phyloP scores from a whole-genome alignment of 306 rosid genomes.

The Spatholobus suberectus region DNA sequence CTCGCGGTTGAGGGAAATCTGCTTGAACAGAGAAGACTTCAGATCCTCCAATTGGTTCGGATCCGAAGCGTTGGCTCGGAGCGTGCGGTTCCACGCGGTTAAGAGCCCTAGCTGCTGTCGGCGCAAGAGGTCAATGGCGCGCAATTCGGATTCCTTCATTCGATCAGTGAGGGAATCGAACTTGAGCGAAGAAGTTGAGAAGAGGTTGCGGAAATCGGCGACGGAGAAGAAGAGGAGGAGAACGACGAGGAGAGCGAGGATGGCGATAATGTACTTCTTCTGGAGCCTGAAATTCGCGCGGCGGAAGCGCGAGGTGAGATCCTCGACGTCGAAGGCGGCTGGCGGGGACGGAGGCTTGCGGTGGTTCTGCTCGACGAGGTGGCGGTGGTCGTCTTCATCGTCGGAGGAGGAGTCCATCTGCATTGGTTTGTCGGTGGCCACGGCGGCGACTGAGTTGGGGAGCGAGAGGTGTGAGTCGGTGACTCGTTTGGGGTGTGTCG shows the following conservation, averaged over 20 bases:
- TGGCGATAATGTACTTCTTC: conserved; percentile 60
- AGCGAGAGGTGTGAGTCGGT: not conserved
- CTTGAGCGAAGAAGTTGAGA: conserved; percentile 41
- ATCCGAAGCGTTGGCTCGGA: conserved; percentile 40
- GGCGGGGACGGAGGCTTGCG: conserved; percentile 51
- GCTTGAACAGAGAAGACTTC: conserved; percentile 62
- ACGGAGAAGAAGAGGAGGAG: conserved; percentile 56
- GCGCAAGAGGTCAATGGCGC: conserved; percentile 76
- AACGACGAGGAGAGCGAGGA: conserved; percentile 54
- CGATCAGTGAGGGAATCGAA: conserved; percentile 54
- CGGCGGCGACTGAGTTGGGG: conserved; percentile 34
- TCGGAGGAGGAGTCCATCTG: conserved; percentile 74
- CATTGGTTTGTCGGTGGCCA: conserved; percentile 44
- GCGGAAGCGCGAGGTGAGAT: conserved; percentile 41
- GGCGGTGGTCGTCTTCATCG: conserved; percentile 83
- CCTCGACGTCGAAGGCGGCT: conserved; percentile 64
- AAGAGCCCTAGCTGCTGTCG: conserved; percentile 67
- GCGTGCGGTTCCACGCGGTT: conserved; percentile 62
- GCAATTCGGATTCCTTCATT: conserved; percentile 81
- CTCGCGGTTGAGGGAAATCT: conserved; percentile 73
- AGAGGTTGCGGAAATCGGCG: conserved; percentile 48
- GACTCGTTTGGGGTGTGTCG: conserved; percentile 24
- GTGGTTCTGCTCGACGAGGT: conserved; percentile 68
- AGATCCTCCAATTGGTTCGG: conserved; percentile 49
- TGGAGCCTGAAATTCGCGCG: conserved; percentile 46